phyloP scores from a whole-genome alignment of 805 yeast genomes.

The Sungouiella blattae region DNA sequence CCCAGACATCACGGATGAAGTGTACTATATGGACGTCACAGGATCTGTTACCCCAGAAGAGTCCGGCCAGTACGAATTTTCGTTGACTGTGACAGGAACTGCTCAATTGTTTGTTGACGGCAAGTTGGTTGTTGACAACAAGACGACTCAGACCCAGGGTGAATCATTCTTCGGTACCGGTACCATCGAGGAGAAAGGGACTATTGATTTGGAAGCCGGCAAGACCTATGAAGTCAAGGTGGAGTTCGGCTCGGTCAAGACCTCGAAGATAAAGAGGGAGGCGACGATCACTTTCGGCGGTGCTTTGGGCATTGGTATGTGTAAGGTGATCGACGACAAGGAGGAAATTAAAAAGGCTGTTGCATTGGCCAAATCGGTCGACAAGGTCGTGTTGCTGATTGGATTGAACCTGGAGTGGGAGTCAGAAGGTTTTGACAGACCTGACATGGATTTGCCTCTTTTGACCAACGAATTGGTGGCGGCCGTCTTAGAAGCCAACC shows the following conservation, averaged over 20 bases:
- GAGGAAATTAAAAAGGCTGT: slow-evolving; percentile 37
- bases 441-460: slow-evolving; percentile 49
- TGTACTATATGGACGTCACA: slow-evolving; percentile 17
- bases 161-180: slow-evolving; percentile 11
- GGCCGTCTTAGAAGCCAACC: slow-evolving; percentile 44
- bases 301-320: slow-evolving; percentile 19
- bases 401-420: slow-evolving; percentile 59
- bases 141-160: slow-evolving; percentile 5
- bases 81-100: slow-evolving; percentile 11
- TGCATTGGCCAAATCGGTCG: slow-evolving; percentile 46
- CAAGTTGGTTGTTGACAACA: slow-evolving; percentile 11
- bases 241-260: slow-evolving; percentile 10
- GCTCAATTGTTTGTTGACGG: slow-evolving; percentile 14
- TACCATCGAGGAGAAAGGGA: slow-evolving; percentile 8
- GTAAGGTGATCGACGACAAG: slow-evolving; percentile 19
- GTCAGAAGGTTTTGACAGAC: slow-evolving; percentile 57
- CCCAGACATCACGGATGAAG: slow-evolving; percentile 5
- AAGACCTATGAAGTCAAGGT: slow-evolving; percentile 4
- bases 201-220: slow-evolving; percentile 8
- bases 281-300: slow-evolving; percentile 27
- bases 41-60: slow-evolving; percentile 21
- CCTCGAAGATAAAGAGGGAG: slow-evolving; percentile 8
- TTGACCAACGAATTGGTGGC: slow-evolving; percentile 42
- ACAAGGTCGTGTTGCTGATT: slow-evolving; percentile 49
- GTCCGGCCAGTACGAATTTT: slow-evolving; percentile 12